phyloP scores from a whole-genome alignment of 1,284 basidiomycete genomes.

The Leucoagaricus sp. region DNA sequence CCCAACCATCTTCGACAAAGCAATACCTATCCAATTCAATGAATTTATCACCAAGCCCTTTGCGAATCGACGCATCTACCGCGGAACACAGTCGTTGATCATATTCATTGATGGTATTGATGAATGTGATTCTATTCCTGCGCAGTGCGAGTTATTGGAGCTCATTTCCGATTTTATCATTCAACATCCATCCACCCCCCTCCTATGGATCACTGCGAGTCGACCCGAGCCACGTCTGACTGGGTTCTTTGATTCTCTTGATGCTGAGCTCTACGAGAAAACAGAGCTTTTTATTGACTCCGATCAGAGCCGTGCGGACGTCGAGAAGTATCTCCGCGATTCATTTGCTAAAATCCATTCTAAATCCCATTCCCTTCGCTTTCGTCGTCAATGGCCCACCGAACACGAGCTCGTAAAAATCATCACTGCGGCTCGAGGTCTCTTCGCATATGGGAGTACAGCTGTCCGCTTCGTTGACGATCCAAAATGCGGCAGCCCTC shows the following conservation, averaged over 20 bases:
- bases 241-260: no score
- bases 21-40: neutral
- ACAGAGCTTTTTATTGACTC: neutral
- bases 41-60: neutral
- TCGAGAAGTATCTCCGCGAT: neutral
- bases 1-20: neutral
- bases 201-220: neutral
- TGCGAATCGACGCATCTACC: neutral
- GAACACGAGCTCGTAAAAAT: neutral
- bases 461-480: neutral
- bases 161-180: neutral
- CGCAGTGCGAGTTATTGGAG: neutral
- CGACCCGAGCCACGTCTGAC: neutral
- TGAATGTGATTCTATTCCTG: neutral
- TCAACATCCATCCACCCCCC: neutral
- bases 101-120: neutral
- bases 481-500: neutral
- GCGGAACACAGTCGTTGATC: no score
- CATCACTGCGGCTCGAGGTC: neutral
- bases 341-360: neutral
- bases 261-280: neutral
- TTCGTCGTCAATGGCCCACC: neutral
- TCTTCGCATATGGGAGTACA: neutral
- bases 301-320: neutral
- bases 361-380: no score